Conservation (phyloP, 345 rosid genomes). For the Moricandia moricandioides region DNA sequence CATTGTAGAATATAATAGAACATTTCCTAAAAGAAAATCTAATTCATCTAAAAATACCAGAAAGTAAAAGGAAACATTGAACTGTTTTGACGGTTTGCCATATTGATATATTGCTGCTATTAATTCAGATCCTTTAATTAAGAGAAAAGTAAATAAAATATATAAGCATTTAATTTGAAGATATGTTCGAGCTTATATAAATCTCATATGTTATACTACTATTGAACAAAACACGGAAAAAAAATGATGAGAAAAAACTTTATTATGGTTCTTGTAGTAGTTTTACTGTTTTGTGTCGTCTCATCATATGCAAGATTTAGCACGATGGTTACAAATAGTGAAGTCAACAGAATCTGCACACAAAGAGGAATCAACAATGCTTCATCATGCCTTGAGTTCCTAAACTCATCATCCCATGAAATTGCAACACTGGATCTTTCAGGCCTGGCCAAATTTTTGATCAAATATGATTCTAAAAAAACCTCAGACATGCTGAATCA, state of each 20-base stretch:
- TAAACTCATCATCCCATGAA: neutral
- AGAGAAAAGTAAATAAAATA: too few relatives aligned
- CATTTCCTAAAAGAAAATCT: too few relatives aligned
- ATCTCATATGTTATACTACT: too few relatives aligned
- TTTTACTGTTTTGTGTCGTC: neutral
- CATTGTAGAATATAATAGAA: too few relatives aligned
- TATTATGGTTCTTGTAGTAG: neutral
- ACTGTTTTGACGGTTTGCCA: too few relatives aligned
- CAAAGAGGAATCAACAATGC: neutral
- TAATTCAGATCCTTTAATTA: too few relatives aligned
- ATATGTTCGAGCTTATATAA: too few relatives aligned
- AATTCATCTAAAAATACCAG: too few relatives aligned
- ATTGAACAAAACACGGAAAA: too few relatives aligned
- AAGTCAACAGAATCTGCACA: neutral
- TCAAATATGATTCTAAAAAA: neutral
- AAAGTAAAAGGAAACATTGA: too few relatives aligned
- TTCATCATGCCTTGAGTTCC: neutral
- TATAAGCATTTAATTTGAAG: too few relatives aligned
- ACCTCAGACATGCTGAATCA: neutral
- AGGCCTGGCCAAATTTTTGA: neutral
- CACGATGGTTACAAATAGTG: neutral
- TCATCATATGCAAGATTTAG: neutral
- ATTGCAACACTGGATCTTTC: neutral
- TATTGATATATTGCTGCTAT: too few relatives aligned
- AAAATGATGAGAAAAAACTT: neutral